Evolutionary conservation across 352 stramenopile species (phyloP), one percentile per base, ranked within the genome.

Genomic region (Peronospora farinosa): DNA sequence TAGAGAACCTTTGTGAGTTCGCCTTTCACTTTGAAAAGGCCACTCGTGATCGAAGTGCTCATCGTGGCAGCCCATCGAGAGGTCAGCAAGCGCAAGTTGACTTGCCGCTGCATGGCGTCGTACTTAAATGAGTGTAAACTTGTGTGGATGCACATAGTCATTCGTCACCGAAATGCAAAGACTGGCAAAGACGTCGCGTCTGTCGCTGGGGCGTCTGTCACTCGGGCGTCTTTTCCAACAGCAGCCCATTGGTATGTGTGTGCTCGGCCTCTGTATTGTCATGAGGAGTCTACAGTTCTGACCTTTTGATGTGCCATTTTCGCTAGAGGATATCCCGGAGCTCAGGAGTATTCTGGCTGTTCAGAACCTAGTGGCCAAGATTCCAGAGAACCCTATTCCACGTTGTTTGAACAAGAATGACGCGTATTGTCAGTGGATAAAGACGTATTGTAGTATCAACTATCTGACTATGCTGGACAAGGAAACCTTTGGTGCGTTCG

Each of bases 291-390:
- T n/a, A 8, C 17, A 44, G 23, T 6, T 15, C 40, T 58, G 44
- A 57, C 27, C 10, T 40, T 9, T n/a, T 53, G 17, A 45, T 38
- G 2, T n/a, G 23, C 8, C 5, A 16, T 51, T 5, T 23, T 40
- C 19, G 16, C 17, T 28, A 74, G 72, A 72, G 36, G 65, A 80
- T 16, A 36, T 86, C 5, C 47, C 60, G 38, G 78, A 88, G 65
- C 67, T 88, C 36, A 60, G 65, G 42, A 83, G 74, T 54, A 68
- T 88, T 33, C 21, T 59, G 25, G 50, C 65, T 6, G 73, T 85
- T 48, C 69, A 86, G 55, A 70, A 64, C 1, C 54, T 86, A 16
- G 60, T 67, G 40, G 69, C 75, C 28, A 69, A 73, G 46, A 54
- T 77, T 31, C 61, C 50, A 5, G 17, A 51, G 28, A 49, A 63